Percentiles rank a stretch among this genome's conserved stretches.
Evolutionary conservation across 768 basidiomycete species (phyloP).

Genomic region (Mycena amicta): DNA sequence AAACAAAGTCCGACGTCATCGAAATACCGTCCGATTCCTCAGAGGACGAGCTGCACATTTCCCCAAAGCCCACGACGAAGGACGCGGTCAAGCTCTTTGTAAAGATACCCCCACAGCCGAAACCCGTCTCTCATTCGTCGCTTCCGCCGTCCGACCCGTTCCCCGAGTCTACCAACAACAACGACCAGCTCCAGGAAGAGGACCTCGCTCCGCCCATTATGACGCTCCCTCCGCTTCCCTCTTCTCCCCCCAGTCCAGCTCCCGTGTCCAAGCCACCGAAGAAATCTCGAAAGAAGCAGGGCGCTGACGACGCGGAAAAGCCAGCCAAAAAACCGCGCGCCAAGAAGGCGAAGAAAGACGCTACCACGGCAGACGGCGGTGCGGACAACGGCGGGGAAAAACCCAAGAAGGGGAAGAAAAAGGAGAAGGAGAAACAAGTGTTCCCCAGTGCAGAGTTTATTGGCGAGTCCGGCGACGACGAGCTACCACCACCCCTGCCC

Average conservation of each 20-base stretch:
- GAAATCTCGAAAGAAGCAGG: slow-evolving; percentile 33
- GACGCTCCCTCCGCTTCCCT: slow-evolving; percentile 1
- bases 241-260: slow-evolving; percentile 1
- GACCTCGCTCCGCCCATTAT: slow-evolving; percentile 10
- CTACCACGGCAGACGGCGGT: slow-evolving; percentile 11
- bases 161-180: slow-evolving; percentile 10
- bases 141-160: slow-evolving; percentile 20
- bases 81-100: neutral
- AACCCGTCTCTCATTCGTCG: neutral
- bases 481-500: neutral
- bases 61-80: neutral
- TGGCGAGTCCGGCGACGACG: slow-evolving; percentile 32
- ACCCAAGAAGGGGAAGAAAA: slow-evolving; percentile 32
- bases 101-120: neutral
- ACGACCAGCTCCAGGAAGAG: neutral
- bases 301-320: slow-evolving; percentile 22
- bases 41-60: slow-evolving; percentile 12
- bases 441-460: slow-evolving; percentile 51
- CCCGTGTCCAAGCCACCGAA: slow-evolving; percentile 24
- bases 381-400: slow-evolving; percentile 9
- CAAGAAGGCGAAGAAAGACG: slow-evolving; percentile 30
- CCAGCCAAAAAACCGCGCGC: slow-evolving; percentile 23
- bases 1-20: slow-evolving; percentile 3
- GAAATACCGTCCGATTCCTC: slow-evolving; percentile 10
- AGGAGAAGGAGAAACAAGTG: slow-evolving; percentile 33